Conservation (phyloP, 306 rosid genomes). For the Acacia confusa region DNA sequence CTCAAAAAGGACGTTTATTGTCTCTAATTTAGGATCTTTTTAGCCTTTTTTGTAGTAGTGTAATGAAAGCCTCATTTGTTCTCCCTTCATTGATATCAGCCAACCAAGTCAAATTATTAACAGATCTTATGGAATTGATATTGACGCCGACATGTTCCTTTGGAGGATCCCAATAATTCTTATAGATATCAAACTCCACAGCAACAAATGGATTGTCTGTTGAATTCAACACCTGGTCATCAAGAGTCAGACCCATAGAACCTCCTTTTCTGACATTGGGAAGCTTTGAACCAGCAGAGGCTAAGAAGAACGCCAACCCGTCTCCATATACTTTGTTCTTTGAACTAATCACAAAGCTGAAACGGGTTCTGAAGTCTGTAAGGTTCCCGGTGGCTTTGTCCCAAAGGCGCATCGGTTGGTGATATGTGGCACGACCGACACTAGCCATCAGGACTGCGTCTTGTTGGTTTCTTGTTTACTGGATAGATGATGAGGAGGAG, state of each 20-base stretch:
- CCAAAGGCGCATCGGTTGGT: not conserved
- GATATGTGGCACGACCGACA: not conserved
- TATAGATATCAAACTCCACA: not conserved
- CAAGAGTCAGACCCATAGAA: not conserved
- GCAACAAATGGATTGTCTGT: not conserved
- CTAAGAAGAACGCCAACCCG: slow-evolving; percentile 22
- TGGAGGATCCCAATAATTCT: not conserved
- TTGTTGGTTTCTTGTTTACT: slow-evolving; percentile 11
- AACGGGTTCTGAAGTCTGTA: not conserved
- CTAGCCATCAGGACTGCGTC: not conserved
- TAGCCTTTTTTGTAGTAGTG: no score
- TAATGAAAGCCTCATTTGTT: not conserved
- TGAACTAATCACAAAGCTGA: not conserved
- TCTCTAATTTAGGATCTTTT: no score
- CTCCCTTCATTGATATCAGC: not conserved
- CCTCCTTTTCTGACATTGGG: not conserved
- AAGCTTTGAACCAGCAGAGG: not conserved
- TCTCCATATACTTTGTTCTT: not conserved
- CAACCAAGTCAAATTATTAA: not conserved
- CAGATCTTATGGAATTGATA: not conserved
- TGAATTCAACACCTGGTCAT: not conserved
- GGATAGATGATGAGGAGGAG: not conserved
- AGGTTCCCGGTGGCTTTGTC: not conserved
- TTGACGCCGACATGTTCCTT: not conserved
- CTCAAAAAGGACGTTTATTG: no score